Evolutionary conservation across 1,284 basidiomycete species (phyloP).

Genomic region (Austroboletus niveus): DNA sequence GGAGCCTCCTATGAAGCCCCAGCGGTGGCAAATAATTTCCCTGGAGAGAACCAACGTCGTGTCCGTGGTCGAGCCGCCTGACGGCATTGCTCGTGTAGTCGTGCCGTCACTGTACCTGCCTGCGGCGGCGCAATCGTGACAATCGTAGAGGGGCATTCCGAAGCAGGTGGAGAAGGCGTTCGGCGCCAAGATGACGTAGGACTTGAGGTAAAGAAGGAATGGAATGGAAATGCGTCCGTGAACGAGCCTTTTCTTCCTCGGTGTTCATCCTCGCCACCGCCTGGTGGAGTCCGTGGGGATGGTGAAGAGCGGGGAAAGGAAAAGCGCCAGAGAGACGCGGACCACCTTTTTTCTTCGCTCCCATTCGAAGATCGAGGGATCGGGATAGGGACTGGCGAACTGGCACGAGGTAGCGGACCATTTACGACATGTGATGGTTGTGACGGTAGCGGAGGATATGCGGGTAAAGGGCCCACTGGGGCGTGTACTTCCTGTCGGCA

Average conservation of each 20-base stretch:
- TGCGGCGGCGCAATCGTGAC: slow-evolving; percentile 8
- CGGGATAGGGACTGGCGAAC: slow-evolving; percentile 36
- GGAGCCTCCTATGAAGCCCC: slow-evolving; percentile 35
- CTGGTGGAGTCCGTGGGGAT: slow-evolving; percentile 25
- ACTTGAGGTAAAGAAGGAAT: slow-evolving; percentile 32
- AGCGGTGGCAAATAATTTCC: slow-evolving; percentile 49
- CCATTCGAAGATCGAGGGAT: slow-evolving; percentile 33
- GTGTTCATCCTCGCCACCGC: slow-evolving; percentile 23
- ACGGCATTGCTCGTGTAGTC: slow-evolving; percentile 34
- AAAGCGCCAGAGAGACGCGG: slow-evolving; percentile 43
- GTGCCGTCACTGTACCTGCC: slow-evolving; percentile 6
- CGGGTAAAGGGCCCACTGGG: slow-evolving; percentile 5
- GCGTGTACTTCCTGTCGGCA: slow-evolving; percentile 25
- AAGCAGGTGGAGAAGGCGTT: slow-evolving; percentile 30
- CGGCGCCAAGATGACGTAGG: slow-evolving; percentile 34
- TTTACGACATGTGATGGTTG: slow-evolving; percentile 12
- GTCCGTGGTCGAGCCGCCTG: slow-evolving; percentile 45
- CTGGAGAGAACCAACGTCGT: slow-evolving; percentile 59
- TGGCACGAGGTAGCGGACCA: slow-evolving; percentile 22
- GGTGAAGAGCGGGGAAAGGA: slow-evolving; percentile 41
- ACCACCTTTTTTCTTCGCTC: slow-evolving; percentile 37
- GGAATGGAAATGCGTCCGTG: slow-evolving; percentile 49
- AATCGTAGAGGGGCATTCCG: slow-evolving; percentile 18
- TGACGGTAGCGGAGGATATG: slow-evolving; percentile 11
- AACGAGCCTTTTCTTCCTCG: slow-evolving; percentile 31